phyloP scores from a whole-genome alignment of 257 asterid genomes.

The Leptodermis oblonga region DNA sequence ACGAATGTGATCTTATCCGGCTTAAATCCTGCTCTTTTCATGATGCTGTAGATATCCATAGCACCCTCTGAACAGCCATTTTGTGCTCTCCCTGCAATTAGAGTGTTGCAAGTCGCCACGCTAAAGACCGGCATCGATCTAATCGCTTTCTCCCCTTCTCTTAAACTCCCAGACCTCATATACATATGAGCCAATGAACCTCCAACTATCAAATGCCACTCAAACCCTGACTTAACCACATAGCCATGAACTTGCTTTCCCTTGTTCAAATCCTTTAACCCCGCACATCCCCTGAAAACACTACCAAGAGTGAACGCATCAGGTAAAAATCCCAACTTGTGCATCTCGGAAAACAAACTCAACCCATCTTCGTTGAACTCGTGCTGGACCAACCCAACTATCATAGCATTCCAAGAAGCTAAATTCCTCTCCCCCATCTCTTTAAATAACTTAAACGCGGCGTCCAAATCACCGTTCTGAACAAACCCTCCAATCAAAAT shows the following conservation, averaged over 20 bases:
- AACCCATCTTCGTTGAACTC: conserved; percentile 61
- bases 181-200: conserved; percentile 80
- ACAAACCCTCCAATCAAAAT: conserved; percentile 71
- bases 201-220: conserved; percentile 56
- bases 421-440: conserved; percentile 63
- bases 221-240: conserved; percentile 48
- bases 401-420: conserved; percentile 90
- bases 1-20: conserved; percentile 83
- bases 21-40: conserved; percentile 52
- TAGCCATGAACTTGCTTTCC: conserved; percentile 70
- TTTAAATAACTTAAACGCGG: conserved; percentile 51
- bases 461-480: conserved; percentile 48
- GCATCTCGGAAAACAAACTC: conserved; percentile 54
- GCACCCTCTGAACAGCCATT: conserved; percentile 62
- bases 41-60: conserved; percentile 48
- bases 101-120: conserved; percentile 58
- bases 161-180: conserved; percentile 62
- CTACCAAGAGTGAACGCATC: conserved; percentile 75
- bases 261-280: conserved; percentile 58
- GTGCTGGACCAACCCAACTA: conserved; percentile 56
- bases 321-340: conserved; percentile 43
- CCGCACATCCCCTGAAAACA: conserved; percentile 86
- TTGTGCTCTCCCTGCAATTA: conserved; percentile 80
- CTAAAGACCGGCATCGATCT: conserved; percentile 49
- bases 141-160: conserved; percentile 64